These are phyloP conservation scores for Lasiodiplodia sp. DNA, from an alignment of 2,329 filamentous ascomycete species.

Conservation along the genomic window DNA sequence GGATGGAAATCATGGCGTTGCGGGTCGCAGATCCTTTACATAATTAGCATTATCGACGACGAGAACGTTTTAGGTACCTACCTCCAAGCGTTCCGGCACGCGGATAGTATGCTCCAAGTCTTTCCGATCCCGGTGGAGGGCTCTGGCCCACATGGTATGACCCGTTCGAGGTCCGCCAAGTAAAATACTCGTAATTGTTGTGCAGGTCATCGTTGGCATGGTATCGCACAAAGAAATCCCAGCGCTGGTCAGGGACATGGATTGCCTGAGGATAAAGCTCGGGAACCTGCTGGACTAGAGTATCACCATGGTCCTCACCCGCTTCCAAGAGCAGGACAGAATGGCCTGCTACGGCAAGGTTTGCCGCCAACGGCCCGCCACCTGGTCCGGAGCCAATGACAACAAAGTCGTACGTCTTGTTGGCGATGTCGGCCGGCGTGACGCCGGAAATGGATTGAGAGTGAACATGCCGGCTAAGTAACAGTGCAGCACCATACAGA, in stretches of 20 bases:
- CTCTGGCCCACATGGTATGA: conserved; percentile 60
- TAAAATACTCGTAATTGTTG: conserved; percentile 63
- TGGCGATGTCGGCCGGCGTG: neutral
- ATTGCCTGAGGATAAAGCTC: neutral
- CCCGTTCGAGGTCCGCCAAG: conserved; percentile 61
- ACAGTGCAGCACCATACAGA: neutral
- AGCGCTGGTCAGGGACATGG: conserved; percentile 53
- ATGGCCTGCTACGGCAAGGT: conserved; percentile 65
- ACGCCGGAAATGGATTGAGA: neutral
- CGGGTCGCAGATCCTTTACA: conserved; percentile 63
- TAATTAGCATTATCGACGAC: neutral
- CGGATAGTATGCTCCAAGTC: conserved; percentile 65
- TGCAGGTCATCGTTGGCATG: conserved; percentile 58
- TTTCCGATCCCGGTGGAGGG: conserved; percentile 52
- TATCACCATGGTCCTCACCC: conserved; percentile 63
- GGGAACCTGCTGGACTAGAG: neutral
- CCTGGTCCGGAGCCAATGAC: conserved; percentile 68
- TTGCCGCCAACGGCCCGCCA: conserved; percentile 65
- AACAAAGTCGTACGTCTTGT: conserved; percentile 63
- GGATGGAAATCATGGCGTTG: conserved; percentile 67
- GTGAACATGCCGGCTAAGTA: neutral
- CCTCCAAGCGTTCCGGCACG: conserved; percentile 61
- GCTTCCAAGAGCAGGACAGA: conserved; percentile 68
- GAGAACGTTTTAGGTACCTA: neutral
- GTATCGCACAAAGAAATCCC: conserved; percentile 70